phyloP scores from a whole-genome alignment of 306 rosid species.

The Albizia julibrissin region DNA sequence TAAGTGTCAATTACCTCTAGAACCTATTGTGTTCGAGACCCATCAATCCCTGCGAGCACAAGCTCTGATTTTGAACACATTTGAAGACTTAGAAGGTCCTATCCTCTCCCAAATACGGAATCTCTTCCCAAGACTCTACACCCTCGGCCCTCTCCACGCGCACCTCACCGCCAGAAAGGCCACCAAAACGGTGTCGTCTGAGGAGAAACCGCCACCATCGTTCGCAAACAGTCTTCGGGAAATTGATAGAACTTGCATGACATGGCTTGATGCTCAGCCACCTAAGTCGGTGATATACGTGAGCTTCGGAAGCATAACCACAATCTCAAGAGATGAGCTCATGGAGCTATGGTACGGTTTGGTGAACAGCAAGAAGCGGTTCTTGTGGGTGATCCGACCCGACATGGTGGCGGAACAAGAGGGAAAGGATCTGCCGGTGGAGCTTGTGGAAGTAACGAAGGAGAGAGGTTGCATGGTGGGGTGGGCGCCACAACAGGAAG shows the following conservation, averaged over 20 bases:
- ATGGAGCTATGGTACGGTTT: slow-evolving; percentile 55
- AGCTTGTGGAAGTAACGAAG: slow-evolving; percentile 3
- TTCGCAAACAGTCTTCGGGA: slow-evolving; percentile 20
- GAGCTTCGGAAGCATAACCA: slow-evolving; percentile 46
- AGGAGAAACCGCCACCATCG: not conserved
- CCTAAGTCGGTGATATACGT: slow-evolving; percentile 43
- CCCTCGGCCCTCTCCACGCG: slow-evolving; percentile 46
- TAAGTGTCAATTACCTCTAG: too few relatives aligned
- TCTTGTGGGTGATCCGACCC: slow-evolving; percentile 47
- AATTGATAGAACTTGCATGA: slow-evolving; percentile 42
- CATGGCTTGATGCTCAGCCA: slow-evolving; percentile 51
- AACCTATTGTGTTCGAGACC: not conserved
- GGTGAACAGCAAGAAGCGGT: slow-evolving; percentile 39
- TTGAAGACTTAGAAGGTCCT: slow-evolving; percentile 48
- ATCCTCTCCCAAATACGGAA: slow-evolving; percentile 12
- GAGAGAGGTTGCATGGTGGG: slow-evolving; percentile 24
- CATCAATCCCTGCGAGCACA: slow-evolving; percentile 23
- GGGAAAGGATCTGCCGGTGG: not conserved
- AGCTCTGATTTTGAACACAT: slow-evolving; percentile 46
- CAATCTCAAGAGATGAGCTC: not conserved
- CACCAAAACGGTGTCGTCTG: not conserved
- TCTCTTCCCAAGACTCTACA: slow-evolving; percentile 30
- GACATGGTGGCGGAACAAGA: not conserved
- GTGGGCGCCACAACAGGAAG: slow-evolving; percentile 27
- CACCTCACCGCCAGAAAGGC: slow-evolving; percentile 22